These are phyloP conservation scores for Pisolithus orientalis DNA, from an alignment of 768 basidiomycete genomes.

Conservation along the genomic window DNA sequence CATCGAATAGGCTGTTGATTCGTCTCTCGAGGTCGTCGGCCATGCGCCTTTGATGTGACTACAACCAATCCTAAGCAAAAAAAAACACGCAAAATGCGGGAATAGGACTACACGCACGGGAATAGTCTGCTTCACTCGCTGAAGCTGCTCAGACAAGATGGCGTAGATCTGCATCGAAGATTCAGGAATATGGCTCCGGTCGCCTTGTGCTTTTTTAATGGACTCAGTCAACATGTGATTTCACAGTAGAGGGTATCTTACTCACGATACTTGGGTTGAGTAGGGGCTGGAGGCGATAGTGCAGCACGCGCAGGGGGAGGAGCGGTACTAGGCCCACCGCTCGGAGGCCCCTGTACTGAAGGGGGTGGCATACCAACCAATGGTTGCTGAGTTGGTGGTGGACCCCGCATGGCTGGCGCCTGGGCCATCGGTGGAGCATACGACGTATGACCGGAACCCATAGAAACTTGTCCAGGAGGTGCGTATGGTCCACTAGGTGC, in stretches of 20 bases:
- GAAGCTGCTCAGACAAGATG: conserved; percentile 57
- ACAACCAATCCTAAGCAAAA: not conserved
- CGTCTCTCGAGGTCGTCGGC: conserved; percentile 84
- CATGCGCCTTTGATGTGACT: conserved; percentile 81
- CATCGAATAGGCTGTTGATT: conserved; percentile 82
- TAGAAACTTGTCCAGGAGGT: conserved; percentile 16
- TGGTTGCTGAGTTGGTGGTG: conserved; percentile 21
- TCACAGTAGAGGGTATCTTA: conserved; percentile 5
- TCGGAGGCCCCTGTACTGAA: conserved; percentile 19
- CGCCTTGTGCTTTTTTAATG: conserved; percentile 65
- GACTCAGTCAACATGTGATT: not conserved
- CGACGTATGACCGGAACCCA: conserved; percentile 7
- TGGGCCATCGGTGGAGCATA: conserved; percentile 24
- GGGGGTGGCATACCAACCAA: not conserved
- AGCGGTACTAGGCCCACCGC: conserved; percentile 18
- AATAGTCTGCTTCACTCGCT: conserved; percentile 61
- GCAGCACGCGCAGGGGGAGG: conserved; percentile 23
- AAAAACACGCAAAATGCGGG: not conserved
- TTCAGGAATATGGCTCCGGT: conserved; percentile 87
- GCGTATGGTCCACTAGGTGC: conserved; percentile 19
- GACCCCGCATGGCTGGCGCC: conserved; percentile 23
- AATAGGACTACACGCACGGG: conserved; percentile 48
- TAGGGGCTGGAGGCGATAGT: conserved; percentile 33
- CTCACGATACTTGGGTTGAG: conserved; percentile 56
- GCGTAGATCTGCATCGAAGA: conserved; percentile 57